phyloP scores from a whole-genome alignment of 2,329 filamentous ascomycete genomes.

The Thelonectria olida region DNA sequence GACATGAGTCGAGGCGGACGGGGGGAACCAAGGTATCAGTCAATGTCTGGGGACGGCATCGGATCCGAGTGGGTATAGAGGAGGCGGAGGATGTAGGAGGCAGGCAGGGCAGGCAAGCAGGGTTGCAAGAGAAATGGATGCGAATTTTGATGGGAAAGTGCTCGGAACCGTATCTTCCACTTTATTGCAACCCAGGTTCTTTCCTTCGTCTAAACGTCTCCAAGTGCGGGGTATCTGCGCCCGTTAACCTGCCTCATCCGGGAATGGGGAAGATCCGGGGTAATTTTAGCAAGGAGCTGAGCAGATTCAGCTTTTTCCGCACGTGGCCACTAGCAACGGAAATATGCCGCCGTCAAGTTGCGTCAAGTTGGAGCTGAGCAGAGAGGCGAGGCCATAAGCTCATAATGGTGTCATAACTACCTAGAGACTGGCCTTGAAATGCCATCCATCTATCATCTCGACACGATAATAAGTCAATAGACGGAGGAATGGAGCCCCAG shows the following conservation, averaged over 20 bases:
- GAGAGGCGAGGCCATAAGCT: too few relatives aligned
- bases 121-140: not conserved
- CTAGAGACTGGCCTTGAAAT: too few relatives aligned
- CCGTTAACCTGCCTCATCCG: not conserved
- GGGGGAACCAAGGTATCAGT: not conserved
- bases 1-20: not conserved
- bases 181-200: too few relatives aligned
- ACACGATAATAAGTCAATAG: too few relatives aligned
- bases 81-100: not conserved
- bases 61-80: not conserved
- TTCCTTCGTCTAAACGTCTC: not conserved
- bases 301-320: not conserved
- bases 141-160: not conserved
- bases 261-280: not conserved
- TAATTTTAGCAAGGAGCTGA: not conserved
- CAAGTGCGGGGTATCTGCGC: conserved; percentile 4
- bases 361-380: not conserved
- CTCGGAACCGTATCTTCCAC: not conserved
- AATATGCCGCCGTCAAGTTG: not conserved
- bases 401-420: too few relatives aligned
- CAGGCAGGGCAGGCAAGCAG: not conserved
- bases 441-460: too few relatives aligned
- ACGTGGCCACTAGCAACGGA: not conserved
- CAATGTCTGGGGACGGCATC: not conserved
- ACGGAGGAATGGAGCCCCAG: too few relatives aligned